Evolutionary conservation across 441 rosid genomes (phyloP), one percentile per base, ranked within the genome.

Genomic region (Kokia cookei): DNA sequence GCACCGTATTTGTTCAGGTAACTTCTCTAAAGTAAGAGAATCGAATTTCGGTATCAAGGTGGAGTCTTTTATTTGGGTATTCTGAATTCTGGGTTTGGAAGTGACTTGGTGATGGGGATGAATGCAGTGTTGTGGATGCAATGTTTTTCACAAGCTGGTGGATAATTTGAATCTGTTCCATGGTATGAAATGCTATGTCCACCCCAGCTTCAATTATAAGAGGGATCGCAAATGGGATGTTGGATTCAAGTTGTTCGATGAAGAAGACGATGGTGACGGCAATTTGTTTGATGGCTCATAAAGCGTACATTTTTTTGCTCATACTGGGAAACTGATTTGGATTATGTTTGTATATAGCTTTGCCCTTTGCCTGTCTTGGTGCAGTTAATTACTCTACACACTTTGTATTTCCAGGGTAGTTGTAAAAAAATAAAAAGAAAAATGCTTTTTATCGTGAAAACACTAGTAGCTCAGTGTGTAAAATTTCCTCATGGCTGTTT

Each of bases 81-180:
- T 50, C 40, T 45, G 60, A 4, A 3, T 68, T 72, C 37, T 15
- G 32, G 35, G 2, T 45, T 71, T 57, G 29, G 15, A 32, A 29
- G 12, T 64, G 7, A 54, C 54, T 62, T 64, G 14, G 7, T 48
- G 7, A 11, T 69, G 27, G 75, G 24, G 15, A 22, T 48, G 58
- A 19, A 67, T 27, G 77, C 80, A 95, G 99, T 95, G 98, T 43
- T 95, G 99, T 64, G 97, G 98, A 59, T 95, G 98, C 86, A 86
- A 93, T 81, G 86, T 91, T 77, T 95, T 91, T 63, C 99, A 95
- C 82, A 95, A 93, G 89, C 88, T 93, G 59, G 98, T 93, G 82
- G 99, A 95, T 77, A 90, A 95, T 83, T 80, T 93, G 83, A 91
- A 95, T 81, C 86, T 95, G 86, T 95, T 95, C 85, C 93, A 88